Evolutionary conservation across 495 filamentous ascomycete genomes (phyloP).

Genomic region (Clohesyomyces aquaticus): DNA sequence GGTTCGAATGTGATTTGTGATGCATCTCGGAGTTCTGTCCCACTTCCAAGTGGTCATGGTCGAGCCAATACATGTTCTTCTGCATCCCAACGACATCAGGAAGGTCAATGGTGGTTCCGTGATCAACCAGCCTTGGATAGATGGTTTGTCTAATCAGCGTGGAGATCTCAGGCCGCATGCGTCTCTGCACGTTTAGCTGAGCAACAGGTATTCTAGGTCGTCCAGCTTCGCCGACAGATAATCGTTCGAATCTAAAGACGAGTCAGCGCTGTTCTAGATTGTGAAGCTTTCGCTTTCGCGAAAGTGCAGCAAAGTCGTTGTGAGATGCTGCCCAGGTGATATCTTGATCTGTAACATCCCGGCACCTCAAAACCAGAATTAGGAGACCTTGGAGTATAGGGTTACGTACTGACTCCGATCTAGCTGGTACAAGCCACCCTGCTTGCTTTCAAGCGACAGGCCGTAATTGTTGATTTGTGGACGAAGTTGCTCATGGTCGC

Average conservation of each 20-base stretch:
- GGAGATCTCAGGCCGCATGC: constrained; percentile 75
- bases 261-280: too few species aligned
- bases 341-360: too few species aligned
- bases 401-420: too few species aligned
- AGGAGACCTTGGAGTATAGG: too few species aligned
- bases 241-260: constrained; percentile 70
- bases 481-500: constrained; percentile 74
- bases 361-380: too few species aligned
- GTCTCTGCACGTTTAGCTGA: constrained; percentile 67
- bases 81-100: constrained; percentile 69
- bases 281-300: too few species aligned
- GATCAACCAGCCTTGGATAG: constrained; percentile 69
- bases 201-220: constrained; percentile 55
- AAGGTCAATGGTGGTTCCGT: constrained; percentile 54
- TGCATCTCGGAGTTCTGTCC: constrained; percentile 46
- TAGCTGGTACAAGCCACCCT: constrained; percentile 61
- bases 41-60: constrained; percentile 65
- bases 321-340: too few species aligned
- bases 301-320: too few species aligned
- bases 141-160: constrained; percentile 61
- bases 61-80: constrained; percentile 71
- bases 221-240: constrained; percentile 53
- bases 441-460: constrained; percentile 58
- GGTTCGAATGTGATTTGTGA: constrained; percentile 65
- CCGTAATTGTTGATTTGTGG: constrained; percentile 71